phyloP scores from a whole-genome alignment of 2,329 filamentous ascomycete genomes.

The Neobulgaria alba region DNA sequence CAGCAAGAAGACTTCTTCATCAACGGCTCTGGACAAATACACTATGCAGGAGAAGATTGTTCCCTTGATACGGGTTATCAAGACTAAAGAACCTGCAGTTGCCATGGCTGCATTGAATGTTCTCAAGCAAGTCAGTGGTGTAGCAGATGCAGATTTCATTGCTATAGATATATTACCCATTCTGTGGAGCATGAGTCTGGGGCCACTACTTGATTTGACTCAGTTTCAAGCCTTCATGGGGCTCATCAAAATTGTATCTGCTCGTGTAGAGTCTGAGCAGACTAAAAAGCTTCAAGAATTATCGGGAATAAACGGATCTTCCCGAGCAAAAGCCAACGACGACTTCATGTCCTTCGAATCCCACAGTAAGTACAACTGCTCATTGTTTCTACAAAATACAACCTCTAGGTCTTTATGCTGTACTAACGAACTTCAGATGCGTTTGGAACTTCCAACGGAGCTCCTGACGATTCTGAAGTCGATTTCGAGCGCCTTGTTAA shows the following conservation, averaged over 20 bases:
- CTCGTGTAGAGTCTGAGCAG: conserved; percentile 80
- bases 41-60: conserved; percentile 98
- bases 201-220: conserved; percentile 75
- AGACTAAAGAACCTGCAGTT: conserved; percentile 94
- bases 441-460: conserved; percentile 44
- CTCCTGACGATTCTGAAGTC: conserved; percentile 58
- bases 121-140: conserved; percentile 70
- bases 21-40: conserved; percentile 87
- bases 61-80: conserved; percentile 83
- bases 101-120: conserved; percentile 91
- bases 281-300: conserved; percentile 81
- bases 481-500: conserved; percentile 90
- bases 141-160: conserved; percentile 82
- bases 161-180: conserved; percentile 86
- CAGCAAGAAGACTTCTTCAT: conserved; percentile 47
- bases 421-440: conserved; percentile 31
- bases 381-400: not conserved
- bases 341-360: conserved; percentile 66
- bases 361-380: conserved; percentile 7
- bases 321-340: conserved; percentile 42
- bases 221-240: conserved; percentile 90
- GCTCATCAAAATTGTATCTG: conserved; percentile 72
- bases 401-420: not conserved
- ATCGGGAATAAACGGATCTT: conserved; percentile 45
- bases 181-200: conserved; percentile 85